Percentiles rank a stretch among this genome's conserved stretches.
These are phyloP conservation scores for Herpetomonas muscarum DNA, from an alignment of 208 protist species.

Conservation along the genomic window DNA sequence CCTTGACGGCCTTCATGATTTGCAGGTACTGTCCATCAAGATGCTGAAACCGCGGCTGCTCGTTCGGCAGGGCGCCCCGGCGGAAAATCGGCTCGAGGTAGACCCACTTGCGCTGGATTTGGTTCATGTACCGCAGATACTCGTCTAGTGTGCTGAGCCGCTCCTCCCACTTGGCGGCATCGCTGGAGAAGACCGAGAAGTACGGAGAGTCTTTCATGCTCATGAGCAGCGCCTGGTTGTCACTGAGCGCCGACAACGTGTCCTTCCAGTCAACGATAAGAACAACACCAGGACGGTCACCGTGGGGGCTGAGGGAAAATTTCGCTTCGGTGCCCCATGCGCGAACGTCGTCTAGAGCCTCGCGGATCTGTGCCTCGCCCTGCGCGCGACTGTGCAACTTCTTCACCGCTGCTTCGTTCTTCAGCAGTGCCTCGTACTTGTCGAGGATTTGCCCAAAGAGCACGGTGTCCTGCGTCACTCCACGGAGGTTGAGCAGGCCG, in stretches of 20 bases:
- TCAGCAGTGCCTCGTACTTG: slow-evolving; percentile 60
- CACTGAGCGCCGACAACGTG: slow-evolving; percentile 91
- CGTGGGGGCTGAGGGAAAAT: slow-evolving; percentile 83
- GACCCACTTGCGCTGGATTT: slow-evolving; percentile 98
- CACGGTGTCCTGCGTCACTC: slow-evolving; percentile 85
- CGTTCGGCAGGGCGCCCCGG: slow-evolving; percentile 94
- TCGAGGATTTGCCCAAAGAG: slow-evolving; percentile 91
- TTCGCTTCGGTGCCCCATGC: slow-evolving; percentile 86
- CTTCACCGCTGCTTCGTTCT: slow-evolving; percentile 83
- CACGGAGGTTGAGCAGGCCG: slow-evolving; percentile 67
- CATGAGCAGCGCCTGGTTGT: slow-evolving; percentile 94
- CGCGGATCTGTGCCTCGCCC: slow-evolving; percentile 95
- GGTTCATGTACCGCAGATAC: slow-evolving; percentile 92
- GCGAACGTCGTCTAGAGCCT: slow-evolving; percentile 94
- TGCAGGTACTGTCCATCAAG: slow-evolving; percentile 94
- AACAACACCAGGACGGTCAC: slow-evolving; percentile 66
- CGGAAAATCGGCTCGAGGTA: slow-evolving; percentile 99
- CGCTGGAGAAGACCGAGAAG: slow-evolving; percentile 90
- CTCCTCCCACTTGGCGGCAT: slow-evolving; percentile 90
- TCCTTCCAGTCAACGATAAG: slow-evolving; percentile 98
- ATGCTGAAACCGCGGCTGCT: slow-evolving; percentile 94
- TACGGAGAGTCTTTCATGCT: slow-evolving; percentile 97
- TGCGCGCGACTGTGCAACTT: slow-evolving; percentile 92
- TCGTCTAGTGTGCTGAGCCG: slow-evolving; percentile 90
- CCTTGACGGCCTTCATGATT: slow-evolving; percentile 89